A percentile compares a stretch with the other conserved stretches of the same genome.
These are phyloP conservation scores for Teratosphaeriaceae sp. DNA, from an alignment of 2,329 filamentous ascomycete species.

Conservation along the genomic window DNA sequence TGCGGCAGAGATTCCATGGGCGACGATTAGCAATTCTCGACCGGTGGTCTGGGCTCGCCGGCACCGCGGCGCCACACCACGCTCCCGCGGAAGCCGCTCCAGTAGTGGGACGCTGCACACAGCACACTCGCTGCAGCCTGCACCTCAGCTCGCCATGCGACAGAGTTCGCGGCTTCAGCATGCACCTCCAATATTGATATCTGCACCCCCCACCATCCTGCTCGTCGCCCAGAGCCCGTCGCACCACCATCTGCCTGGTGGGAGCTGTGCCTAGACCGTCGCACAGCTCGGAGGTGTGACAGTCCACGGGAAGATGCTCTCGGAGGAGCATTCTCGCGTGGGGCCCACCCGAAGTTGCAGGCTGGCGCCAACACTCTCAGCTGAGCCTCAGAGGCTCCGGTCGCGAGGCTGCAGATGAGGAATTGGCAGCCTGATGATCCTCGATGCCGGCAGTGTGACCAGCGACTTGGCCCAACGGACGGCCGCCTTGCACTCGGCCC, in stretches of 20 bases:
- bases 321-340: not conserved
- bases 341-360: not conserved
- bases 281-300: not conserved
- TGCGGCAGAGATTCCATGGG: too few relatives aligned
- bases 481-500: not conserved
- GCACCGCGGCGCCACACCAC: too few relatives aligned
- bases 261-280: not conserved
- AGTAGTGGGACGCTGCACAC: too few relatives aligned
- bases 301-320: not conserved
- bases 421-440: too few relatives aligned
- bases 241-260: not conserved
- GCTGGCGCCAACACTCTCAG: not conserved
- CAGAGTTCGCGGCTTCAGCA: not conserved
- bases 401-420: not conserved
- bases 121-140: not conserved
- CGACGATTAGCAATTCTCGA: too few relatives aligned
- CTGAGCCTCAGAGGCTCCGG: not conserved
- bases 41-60: too few relatives aligned
- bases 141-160: not conserved
- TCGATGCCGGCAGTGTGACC: too few relatives aligned
- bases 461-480: too few relatives aligned
- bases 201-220: not conserved
- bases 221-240: not conserved
- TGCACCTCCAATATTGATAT: slow-evolving; percentile 4
- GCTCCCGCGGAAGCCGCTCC: too few relatives aligned